Base-by-base conservation (phyloP, 2,329 filamentous ascomycete genomes). In the Coniochaeta prunicola region DNA sequence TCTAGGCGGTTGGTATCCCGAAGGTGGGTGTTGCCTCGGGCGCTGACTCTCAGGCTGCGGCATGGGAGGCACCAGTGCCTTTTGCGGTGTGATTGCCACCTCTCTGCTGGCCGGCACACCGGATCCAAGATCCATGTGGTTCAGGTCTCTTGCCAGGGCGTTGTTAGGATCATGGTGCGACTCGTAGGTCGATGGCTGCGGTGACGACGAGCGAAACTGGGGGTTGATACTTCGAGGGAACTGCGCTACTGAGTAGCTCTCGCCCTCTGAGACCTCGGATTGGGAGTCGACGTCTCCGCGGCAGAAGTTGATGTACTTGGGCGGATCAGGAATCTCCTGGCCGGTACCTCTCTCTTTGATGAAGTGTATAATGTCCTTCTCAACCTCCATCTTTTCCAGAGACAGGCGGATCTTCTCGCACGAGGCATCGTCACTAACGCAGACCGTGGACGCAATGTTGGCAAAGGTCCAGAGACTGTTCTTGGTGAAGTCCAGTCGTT, bases 251-350 rank as follows among this genome's bases (percentile, higher is more conserved):
- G 92, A 96, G 70, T 96, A 99, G 65, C 83, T 86, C 4, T 92
- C 91, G 63, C 96, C 92, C 24, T 96, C 92, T 0, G 90, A 93
- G 12, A 83, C 79, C 62, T 94, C 91, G 1, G 93, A 97, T 64
- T 86, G 85, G 38, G 84, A 86, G 66, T 99, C 94, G 53, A 88
- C 75, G 70, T 96, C 92, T 17, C 93, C 94, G 12, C 94, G 88
- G 71, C 91, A 96, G 73, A 97, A 99, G 77, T 99, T 97, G 84
- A 99, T 97, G 73, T 97, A 99, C 73, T 92, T 97, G 48, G 94
- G 94, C 26, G 94, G 86, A 71, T 97, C 94, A 1, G 94, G 96
- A 53, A 99, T 99, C 72, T 99, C 96, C 73, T 97, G 93, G 5
- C 94, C 92, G 2, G 94, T 99, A 24, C 93, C 93, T 63, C 77